Conservation (phyloP, 352 stramenopile genomes). For the Globisporangium perplexum region DNA sequence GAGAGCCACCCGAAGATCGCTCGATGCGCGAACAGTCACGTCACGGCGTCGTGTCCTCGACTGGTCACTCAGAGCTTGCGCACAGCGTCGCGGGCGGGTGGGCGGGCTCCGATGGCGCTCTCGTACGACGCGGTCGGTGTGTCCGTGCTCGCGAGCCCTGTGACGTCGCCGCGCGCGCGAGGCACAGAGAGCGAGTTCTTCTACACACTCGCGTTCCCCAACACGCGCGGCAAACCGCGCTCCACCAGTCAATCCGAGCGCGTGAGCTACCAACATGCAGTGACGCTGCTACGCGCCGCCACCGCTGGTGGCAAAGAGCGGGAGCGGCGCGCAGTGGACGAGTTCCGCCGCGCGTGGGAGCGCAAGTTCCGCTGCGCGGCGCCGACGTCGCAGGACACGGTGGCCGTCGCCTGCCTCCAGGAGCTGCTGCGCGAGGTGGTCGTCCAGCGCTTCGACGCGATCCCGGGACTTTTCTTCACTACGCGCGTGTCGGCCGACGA, state of each 20-base stretch:
- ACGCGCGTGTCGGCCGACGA: conserved; percentile 22
- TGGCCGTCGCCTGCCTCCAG: conserved; percentile 46
- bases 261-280: conserved; percentile 43
- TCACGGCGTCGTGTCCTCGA: no score
- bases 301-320: conserved; percentile 35
- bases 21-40: not conserved
- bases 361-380: conserved; percentile 56
- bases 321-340: conserved; percentile 34
- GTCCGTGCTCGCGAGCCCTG: conserved; percentile 29
- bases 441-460: conserved; percentile 50
- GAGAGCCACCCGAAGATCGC: no score
- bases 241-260: conserved; percentile 12
- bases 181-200: conserved; percentile 36
- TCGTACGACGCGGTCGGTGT: conserved; percentile 41
- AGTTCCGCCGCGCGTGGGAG: conserved; percentile 53
- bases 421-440: conserved; percentile 68
- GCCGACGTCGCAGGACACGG: conserved; percentile 38
- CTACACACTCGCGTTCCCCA: conserved; percentile 73
- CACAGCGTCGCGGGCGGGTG: no score
- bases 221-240: conserved; percentile 15
- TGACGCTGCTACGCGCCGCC: conserved; percentile 40
- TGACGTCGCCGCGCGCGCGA: conserved; percentile 31
- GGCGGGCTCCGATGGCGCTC: conserved; percentile 15
- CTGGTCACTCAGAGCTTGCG: no score
- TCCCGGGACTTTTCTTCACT: conserved; percentile 35